These are phyloP conservation scores for Lentithecium fluviatile DNA, from an alignment of 495 filamentous ascomycete species.

Conservation along the genomic window DNA sequence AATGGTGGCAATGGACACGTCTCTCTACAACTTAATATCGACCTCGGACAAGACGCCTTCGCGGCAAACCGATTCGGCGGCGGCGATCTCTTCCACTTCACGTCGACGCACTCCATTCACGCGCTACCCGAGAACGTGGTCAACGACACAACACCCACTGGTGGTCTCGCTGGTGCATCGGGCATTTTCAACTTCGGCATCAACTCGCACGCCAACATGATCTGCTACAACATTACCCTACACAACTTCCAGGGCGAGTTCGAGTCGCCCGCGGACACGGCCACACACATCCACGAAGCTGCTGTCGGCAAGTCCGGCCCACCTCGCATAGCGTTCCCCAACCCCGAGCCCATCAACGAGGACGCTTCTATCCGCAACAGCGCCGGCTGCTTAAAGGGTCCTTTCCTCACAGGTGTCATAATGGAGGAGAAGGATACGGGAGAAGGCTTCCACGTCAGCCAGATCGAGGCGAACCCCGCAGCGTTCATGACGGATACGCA, in stretches of 20 bases:
- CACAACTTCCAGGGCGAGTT: slow-evolving; percentile 43
- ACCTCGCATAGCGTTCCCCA: slow-evolving; percentile 48
- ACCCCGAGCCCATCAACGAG: slow-evolving; percentile 36
- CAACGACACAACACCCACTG: slow-evolving; percentile 42
- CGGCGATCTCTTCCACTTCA: slow-evolving; percentile 39
- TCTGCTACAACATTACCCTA: slow-evolving; percentile 48
- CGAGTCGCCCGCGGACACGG: slow-evolving; percentile 42
- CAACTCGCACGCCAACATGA: slow-evolving; percentile 42
- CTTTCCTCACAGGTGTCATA: slow-evolving; percentile 46
- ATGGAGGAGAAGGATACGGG: slow-evolving; percentile 41
- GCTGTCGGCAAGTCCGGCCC: slow-evolving; percentile 39
- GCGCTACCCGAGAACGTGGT: slow-evolving; percentile 45
- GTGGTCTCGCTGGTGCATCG: slow-evolving; percentile 37
- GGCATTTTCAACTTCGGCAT: slow-evolving; percentile 47
- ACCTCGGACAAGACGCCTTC: slow-evolving; percentile 5
- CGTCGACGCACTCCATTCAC: slow-evolving; percentile 43
- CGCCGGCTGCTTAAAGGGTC: slow-evolving; percentile 45
- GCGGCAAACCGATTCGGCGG: background rate
- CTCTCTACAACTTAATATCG: slow-evolving; percentile 16
- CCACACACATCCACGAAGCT: slow-evolving; percentile 49
- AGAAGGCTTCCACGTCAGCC: slow-evolving; percentile 41
- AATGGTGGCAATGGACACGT: slow-evolving; percentile 1
- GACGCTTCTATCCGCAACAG: slow-evolving; percentile 35
- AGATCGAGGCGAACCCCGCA: slow-evolving; percentile 43
- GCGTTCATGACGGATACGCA: slow-evolving; percentile 45